Base-by-base conservation (phyloP, 2,329 filamentous ascomycete species). In the Didymella glomerata region DNA sequence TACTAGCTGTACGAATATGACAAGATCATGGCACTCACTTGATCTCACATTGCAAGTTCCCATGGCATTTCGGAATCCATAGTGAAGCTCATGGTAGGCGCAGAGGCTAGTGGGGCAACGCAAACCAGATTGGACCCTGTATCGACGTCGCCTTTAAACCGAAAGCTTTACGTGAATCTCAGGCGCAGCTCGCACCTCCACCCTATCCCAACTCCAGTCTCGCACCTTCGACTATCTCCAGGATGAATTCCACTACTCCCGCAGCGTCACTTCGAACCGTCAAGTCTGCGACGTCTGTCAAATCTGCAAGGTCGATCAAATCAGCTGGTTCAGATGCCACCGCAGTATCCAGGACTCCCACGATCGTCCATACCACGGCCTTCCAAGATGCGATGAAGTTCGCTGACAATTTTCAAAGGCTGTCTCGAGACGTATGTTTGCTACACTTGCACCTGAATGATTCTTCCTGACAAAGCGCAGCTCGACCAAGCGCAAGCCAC, bases 401-500 rank as follows among this genome's bases (percentile, higher is more conserved):
- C 22, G 36, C 49, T 5, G 27, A 36, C 3, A 22, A 52, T 20
- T 18, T 45, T 22, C 30, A 45, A 28, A n/a, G 13, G 4, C 27
- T 24, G 11, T 24, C 22, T 8, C 40, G 4, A 8, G 40, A 42
- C 7, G 49, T 45, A 45, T 13, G 49, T 25, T 18, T 16, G 38
- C 40, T 16, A 2, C 16, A 27, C 13, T 24, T 3, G 7, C 20
- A 7, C 30, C 14, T 1, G 7, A 18, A 6, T 22, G 18, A 24
- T 3, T n/a, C 5, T 9, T 27, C 13, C 40, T 52, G 14, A 52
- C 13, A 11, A 18, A 1, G 2, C 10, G 2, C 22, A 45, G 49
- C 49, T 52, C 40, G 16, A 24, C 5, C 49, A 36, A 27, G 40
- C 40, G 20, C 22, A 20, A 30, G 49, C 40, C 22, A 22, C 49